phyloP scores from a whole-genome alignment of 208 protist species.

The Porcisia deanei region DNA sequence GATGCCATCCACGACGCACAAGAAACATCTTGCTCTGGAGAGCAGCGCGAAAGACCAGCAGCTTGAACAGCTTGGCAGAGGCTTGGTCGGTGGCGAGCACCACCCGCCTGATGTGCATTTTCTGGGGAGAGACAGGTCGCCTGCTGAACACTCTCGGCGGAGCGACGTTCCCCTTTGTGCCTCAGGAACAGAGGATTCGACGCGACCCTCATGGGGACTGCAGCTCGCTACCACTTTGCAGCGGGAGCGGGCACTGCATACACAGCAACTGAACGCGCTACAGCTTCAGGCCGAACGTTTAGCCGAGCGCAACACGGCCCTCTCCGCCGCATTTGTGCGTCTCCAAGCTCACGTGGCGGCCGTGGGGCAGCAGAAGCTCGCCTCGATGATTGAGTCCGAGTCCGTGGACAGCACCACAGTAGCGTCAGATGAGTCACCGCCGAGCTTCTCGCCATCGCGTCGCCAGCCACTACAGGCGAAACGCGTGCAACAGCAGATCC shows the following conservation, averaged over 20 bases:
- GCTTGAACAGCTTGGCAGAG: neutral
- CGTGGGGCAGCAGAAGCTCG: conserved; percentile 23
- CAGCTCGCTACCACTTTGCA: conserved; percentile 54
- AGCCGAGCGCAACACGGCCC: conserved; percentile 46
- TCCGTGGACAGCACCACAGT: conserved; percentile 19
- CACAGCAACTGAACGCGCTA: conserved; percentile 68
- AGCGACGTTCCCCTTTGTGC: neutral
- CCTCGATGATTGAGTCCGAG: conserved; percentile 11
- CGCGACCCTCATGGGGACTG: conserved; percentile 49
- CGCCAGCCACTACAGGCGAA: conserved; percentile 11
- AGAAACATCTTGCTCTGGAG: neutral
- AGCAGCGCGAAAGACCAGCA: neutral
- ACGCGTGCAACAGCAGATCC: neutral
- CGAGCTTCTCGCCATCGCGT: neutral
- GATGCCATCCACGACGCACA: neutral
- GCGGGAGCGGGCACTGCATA: conserved; percentile 49
- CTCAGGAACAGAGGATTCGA: conserved; percentile 8
- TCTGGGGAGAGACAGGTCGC: neutral
- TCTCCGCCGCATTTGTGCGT: conserved; percentile 44
- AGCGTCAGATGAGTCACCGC: conserved; percentile 6
- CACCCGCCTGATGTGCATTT: neutral
- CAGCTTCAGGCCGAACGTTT: conserved; percentile 73
- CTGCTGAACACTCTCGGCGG: neutral
- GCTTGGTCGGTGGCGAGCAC: neutral
- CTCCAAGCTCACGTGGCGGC: conserved; percentile 34